phyloP scores from a whole-genome alignment of 139 green algal genomes.

The Klebsormidium nitens region DNA sequence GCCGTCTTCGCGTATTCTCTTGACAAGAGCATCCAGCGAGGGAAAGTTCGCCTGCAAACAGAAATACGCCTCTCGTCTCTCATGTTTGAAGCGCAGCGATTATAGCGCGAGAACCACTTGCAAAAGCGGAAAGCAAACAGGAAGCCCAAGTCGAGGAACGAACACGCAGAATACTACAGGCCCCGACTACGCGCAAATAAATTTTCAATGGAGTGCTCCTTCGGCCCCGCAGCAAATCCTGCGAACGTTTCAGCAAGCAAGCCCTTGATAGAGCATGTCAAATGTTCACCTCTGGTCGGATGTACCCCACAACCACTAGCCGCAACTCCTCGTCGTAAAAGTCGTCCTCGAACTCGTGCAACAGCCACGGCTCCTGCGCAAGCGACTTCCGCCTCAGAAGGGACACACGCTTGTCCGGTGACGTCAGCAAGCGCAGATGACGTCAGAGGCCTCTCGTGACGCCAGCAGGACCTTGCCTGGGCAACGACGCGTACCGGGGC shows the following conservation, averaged over 20 bases:
- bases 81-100: not conserved
- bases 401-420: too few species aligned
- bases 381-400: too few species aligned
- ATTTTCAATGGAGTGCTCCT: not conserved
- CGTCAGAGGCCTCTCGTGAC: too few species aligned
- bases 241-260: slow-evolving; percentile 1
- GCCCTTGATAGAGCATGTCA: not conserved
- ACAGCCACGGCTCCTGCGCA: slow-evolving; percentile 46
- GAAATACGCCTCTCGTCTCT: not conserved
- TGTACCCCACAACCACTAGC: slow-evolving; percentile 71
- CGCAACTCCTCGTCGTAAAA: slow-evolving; percentile 72
- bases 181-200: not conserved
- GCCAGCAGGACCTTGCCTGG: too few species aligned
- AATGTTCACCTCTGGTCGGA: slow-evolving; percentile 68
- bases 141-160: not conserved
- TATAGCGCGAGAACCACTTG: not conserved
- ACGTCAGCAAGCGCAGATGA: too few species aligned
- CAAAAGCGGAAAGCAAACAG: not conserved
- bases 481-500: too few species aligned
- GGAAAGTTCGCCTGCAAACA: slow-evolving; percentile 61
- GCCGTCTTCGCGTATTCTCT: slow-evolving; percentile 50
- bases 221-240: not conserved
- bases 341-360: slow-evolving; percentile 70
- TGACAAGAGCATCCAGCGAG: slow-evolving; percentile 64
- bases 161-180: not conserved